Evolutionary conservation across 2,329 filamentous ascomycete species (phyloP).

Genomic region (Meredithiella fracta): DNA sequence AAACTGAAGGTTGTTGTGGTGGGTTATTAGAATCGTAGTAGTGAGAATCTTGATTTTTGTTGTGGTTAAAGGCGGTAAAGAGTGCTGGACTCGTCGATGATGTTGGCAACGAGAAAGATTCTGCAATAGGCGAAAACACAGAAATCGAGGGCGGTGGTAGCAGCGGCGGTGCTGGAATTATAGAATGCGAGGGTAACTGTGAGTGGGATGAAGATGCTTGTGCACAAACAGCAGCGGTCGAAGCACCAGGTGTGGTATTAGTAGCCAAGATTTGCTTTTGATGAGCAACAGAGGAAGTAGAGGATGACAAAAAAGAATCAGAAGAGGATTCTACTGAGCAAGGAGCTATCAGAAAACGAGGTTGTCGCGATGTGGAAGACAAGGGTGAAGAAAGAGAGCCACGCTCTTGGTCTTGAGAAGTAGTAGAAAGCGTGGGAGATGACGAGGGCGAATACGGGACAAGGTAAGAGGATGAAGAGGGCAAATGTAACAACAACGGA

Average conservation of each 20-base stretch:
- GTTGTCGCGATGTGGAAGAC: constrained; percentile 1
- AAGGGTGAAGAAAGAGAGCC: neutral
- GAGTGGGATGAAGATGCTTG: neutral
- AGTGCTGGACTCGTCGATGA: neutral
- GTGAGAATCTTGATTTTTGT: no score
- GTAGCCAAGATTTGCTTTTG: neutral
- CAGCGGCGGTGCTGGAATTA: neutral
- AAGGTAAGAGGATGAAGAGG: neutral
- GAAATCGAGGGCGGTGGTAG: neutral
- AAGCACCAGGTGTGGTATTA: neutral
- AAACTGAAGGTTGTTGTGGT: neutral
- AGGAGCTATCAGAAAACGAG: neutral
- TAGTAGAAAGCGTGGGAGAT: neutral
- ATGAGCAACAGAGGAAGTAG: neutral
- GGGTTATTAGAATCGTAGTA: no score
- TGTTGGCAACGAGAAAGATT: neutral
- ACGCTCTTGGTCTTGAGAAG: neutral
- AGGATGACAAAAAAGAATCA: neutral
- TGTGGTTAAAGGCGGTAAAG: neutral
- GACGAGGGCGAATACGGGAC: neutral
- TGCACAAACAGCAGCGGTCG: constrained; percentile 15
- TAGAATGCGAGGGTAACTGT: neutral
- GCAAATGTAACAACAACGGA: neutral
- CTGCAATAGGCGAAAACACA: neutral
- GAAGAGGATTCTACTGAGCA: neutral